A percentile compares a stretch with the other conserved stretches of the same genome.
Conservation (phyloP, 2,329 filamentous ascomycete species). For the Claviceps capensis region DNA sequence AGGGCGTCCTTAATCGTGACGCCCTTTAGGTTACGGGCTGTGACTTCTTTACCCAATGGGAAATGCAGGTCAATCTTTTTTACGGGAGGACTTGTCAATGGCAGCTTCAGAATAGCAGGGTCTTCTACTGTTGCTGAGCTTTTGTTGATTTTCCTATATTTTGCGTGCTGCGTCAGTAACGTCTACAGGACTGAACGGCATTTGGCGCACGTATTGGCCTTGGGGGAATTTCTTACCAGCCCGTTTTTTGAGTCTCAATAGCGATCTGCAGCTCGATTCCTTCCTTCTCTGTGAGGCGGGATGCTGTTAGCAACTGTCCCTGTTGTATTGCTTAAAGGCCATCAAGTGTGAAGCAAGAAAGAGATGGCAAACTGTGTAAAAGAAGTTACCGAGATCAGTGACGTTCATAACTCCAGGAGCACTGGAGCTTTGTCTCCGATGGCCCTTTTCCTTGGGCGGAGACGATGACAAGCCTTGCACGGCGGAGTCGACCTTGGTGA, state of each 20-base stretch:
- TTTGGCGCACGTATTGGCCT: too few species aligned
- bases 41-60: slow-evolving; percentile 74
- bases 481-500: slow-evolving; percentile 86
- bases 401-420: slow-evolving; percentile 59
- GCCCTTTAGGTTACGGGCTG: slow-evolving; percentile 80
- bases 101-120: slow-evolving; percentile 68
- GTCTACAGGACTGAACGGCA: not conserved
- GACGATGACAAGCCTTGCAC: slow-evolving; percentile 63
- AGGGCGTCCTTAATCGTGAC: slow-evolving; percentile 95
- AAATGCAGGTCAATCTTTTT: slow-evolving; percentile 94
- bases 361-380: not conserved
- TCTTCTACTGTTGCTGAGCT: slow-evolving; percentile 69
- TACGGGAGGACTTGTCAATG: slow-evolving; percentile 66
- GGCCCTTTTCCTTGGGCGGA: slow-evolving; percentile 50
- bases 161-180: not conserved
- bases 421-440: slow-evolving; percentile 60
- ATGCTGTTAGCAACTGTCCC: not conserved
- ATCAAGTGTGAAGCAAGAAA: not conserved
- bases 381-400: slow-evolving; percentile 65
- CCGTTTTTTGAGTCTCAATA: slow-evolving; percentile 72
- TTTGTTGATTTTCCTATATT: slow-evolving; percentile 78
- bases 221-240: slow-evolving; percentile 53
- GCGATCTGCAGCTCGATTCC: slow-evolving; percentile 59
- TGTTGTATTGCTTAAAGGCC: not conserved
- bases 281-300: slow-evolving; percentile 49